Base-by-base conservation (phyloP, 2,329 filamentous ascomycete genomes). In the Penicillium capsulatum region DNA sequence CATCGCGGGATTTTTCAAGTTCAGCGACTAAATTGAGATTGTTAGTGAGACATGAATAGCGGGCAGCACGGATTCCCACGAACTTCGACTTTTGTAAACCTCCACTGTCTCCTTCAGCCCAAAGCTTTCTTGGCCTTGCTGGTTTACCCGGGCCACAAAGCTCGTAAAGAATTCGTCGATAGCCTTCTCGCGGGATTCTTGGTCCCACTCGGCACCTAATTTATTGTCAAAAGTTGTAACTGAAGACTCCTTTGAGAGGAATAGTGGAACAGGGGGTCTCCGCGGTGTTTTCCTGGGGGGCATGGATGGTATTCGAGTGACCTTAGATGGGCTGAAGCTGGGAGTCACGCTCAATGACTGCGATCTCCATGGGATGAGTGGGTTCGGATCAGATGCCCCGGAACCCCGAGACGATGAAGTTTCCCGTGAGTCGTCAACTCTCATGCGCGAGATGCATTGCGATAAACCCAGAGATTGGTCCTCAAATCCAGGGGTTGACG, bases 231-330 rank as follows among this genome's bases (percentile, higher is more conserved):
- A 61, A 57, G 77, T 84, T 86, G 76, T 70, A 67, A 66, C 68
- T 75, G 86, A 83, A 81, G 89, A 87, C 73, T 82, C 70, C 70
- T 81, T 84, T 51, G 76, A 83, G 57, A 91, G 72, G 71, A 76
- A 90, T 1, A 61, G 55, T 10, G 61, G 63, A 50, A 53, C 54
- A 31, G 47, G 57, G 46, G 50, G 51, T 44, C 50, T 64, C 59
- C 51, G 62, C 47, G 42, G 60, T 57, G 43, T 47, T 17, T 35
- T 35, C 9, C 22, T 17, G 7, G 40, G 36, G 19, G 40, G 43
- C 10, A 17, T 7, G 17, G 39, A 40, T 17, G 37, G 27, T 3
- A 26, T 38, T 39, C 41, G 51, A 13, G 36, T 24, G 70, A 71
- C 57, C 69, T 51, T 52, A 38, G 45, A 42, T 40, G 57, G 51